Base-by-base conservation (phyloP, 305 asterid genomes). In the Fraxinus baroniana region DNA sequence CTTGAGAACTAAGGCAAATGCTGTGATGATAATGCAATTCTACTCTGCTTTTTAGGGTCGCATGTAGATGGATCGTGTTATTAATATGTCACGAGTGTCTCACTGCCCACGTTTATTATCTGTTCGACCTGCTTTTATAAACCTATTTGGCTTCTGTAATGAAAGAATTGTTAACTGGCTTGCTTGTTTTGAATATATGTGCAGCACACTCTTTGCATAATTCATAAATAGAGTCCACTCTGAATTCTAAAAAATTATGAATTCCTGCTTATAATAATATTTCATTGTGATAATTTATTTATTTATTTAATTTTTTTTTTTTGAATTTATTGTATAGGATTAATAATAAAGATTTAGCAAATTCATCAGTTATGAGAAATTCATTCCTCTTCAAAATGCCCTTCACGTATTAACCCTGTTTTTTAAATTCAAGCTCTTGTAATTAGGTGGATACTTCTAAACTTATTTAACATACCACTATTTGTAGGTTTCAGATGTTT, bases 1-100 rank as follows among this genome's bases (percentile, higher is more conserved):
- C 44, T 81, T 66, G 41, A 74, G 68, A 35, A 18, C 79, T 82
- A 20, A 18, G n/a, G 41, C 3, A 28, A 28, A 18, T 60, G 32
- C 71, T 22, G 70, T 73, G 72, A 57, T 82, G 52, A 75, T 68
- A 12, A 68, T 26, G 36, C 24, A 24, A 68, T 79, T 81, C 73
- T 55, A 76, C 46, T 66, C 44, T 81, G 74, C 75, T 33, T 80
- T 78, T 76, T 55, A 78, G 82, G 33, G 75, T 70, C 77, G 30
- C 70, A 7, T 3, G 17, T 66, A 66, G 7, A 66, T 24, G 74
- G n/a, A 66, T 66, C 9, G 28, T 24, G 36, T 60, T 18, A 52
- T 60, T 60, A 60, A 18, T 57, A 60, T 7, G 30, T 22, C 30
- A 60, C 22, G 30, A 60, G 9, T 60, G 3, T 60, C 32, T 8